A percentile compares a stretch with the other conserved stretches of the same genome.
Conservation (phyloP, 495 filamentous ascomycete genomes). For the Neurospora sp. region DNA sequence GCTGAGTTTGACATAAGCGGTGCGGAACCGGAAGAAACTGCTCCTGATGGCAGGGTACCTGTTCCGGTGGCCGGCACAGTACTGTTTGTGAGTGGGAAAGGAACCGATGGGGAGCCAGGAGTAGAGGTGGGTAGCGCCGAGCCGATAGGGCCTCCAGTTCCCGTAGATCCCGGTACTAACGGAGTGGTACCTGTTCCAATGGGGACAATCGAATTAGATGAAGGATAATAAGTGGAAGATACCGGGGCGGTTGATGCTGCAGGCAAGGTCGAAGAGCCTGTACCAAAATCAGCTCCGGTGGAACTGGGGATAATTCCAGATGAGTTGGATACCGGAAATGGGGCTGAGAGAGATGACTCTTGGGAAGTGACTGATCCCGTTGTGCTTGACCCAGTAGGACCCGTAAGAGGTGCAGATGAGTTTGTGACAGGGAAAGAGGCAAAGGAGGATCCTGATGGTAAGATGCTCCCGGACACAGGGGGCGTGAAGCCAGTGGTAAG, state of each 20-base stretch:
- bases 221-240: neutral
- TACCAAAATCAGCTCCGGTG: neutral
- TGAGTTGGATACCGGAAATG: neutral
- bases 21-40: neutral
- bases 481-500: neutral
- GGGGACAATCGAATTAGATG: neutral
- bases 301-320: neutral
- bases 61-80: neutral
- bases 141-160: neutral
- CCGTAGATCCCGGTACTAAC: neutral
- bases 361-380: neutral
- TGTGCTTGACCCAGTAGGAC: neutral
- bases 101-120: neutral
- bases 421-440: constrained; percentile 13
- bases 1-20: neutral
- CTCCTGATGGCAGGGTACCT: constrained; percentile 6
- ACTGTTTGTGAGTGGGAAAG: constrained; percentile 9
- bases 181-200: neutral
- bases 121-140: neutral
- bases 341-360: neutral
- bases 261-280: neutral
- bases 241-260: neutral
- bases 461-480: neutral
- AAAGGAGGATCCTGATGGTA: neutral
- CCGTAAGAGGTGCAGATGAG: constrained; percentile 3